Evolutionary conservation across 2,329 filamentous ascomycete species (phyloP), one percentile per base, ranked within the genome.

Genomic region (Chalara sp.): DNA sequence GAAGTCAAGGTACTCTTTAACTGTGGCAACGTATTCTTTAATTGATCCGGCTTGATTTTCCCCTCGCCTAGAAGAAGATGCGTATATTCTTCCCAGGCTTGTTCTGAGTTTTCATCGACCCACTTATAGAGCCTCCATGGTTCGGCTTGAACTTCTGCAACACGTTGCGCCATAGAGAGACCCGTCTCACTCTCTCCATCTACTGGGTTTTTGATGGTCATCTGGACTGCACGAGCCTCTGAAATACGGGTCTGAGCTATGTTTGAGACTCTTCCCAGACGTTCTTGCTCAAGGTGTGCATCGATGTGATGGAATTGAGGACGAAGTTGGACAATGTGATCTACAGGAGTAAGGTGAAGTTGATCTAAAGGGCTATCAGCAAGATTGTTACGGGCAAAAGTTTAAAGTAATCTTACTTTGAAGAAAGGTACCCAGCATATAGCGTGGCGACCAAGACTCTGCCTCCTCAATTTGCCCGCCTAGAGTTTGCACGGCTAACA

Each of bases 261-360:
- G 28, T 53, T 53, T 47, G 63, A 53, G 59, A 69, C 54, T 68
- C 71, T 47, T 58, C 68, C 6, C 75, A 75, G 51, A 39, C 58
- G 58, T 65, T 70, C 48, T 69, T 88, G 78, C 61, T 96, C 89
- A 44, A 84, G 76, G 44, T 83, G 71, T 4, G 93, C 92, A 69
- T 97, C 93, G 59, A 97, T 77, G 70, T 97, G 90, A 69, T 96
- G 89, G 54, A 95, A 86, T 63, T 96, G 89, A 0, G 93, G 90
- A 4, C 91, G 87, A 63, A 99, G 82, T 65, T 95, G 89, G 41
- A 95, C 87, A 43, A 96, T 81, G 2, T 88, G 86, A 40, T 85
- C 83, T 44, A 95, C 80, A 29, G 87, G 87, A 1, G 89, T 95
- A 39, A 97, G 81, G 70, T 96, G 89, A 7, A 96, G 74, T 64